Conservation (phyloP, 1,139 yeast species). For the Geotrichum macrosporum region DNA sequence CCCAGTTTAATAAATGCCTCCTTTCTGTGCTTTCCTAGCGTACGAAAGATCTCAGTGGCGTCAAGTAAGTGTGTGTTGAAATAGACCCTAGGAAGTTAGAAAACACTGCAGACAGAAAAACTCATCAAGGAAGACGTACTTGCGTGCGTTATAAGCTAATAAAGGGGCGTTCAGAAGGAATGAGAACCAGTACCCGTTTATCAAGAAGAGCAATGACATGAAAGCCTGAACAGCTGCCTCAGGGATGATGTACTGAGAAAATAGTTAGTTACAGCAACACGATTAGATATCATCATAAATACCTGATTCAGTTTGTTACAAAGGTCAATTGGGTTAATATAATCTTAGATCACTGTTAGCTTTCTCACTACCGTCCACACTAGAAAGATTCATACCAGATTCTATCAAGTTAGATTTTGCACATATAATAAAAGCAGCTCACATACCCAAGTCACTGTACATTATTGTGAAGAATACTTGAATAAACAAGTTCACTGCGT, state of each 20-base stretch:
- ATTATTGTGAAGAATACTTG: conserved; percentile 91
- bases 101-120: not conserved
- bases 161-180: conserved; percentile 83
- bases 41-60: conserved; percentile 97
- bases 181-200: conserved; percentile 92
- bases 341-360: conserved; percentile 46
- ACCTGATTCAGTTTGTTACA: conserved; percentile 83
- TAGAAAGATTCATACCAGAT: conserved; percentile 25
- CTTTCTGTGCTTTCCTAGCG: conserved; percentile 86
- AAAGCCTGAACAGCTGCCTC: conserved; percentile 84
- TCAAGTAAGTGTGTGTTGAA: conserved; percentile 72
- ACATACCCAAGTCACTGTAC: conserved; percentile 82
- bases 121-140: conserved; percentile 43
- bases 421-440: not conserved
- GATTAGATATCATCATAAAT: no score
- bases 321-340: conserved; percentile 93
- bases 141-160: conserved; percentile 73
- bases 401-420: conserved; percentile 18
- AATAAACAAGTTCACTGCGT: conserved; percentile 80
- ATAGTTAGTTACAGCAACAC: not conserved
- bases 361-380: no score
- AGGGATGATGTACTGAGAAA: conserved; percentile 64
- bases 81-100: conserved; percentile 23
- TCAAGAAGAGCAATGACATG: conserved; percentile 62
- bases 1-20: conserved; percentile 89